A percentile compares a stretch with the other conserved stretches of the same genome.
These are phyloP conservation scores for Escovopsis weberi DNA, from an alignment of 2,329 filamentous ascomycete species.

Conservation along the genomic window DNA sequence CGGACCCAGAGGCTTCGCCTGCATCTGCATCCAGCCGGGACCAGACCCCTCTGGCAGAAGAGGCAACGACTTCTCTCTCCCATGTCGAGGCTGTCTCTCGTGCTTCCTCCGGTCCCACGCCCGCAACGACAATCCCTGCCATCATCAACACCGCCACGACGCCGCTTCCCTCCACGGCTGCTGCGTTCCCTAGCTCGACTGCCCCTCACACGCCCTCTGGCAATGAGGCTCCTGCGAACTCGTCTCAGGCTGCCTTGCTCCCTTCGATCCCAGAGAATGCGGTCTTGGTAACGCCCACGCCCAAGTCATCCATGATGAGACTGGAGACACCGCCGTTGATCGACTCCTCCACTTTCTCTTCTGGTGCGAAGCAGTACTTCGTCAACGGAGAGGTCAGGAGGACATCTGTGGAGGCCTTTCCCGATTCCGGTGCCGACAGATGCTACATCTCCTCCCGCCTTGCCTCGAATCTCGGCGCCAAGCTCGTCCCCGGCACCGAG, in stretches of 20 bases:
- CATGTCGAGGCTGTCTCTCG: too few species aligned
- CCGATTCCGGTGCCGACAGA: not conserved
- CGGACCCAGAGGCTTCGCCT: too few species aligned
- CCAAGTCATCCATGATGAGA: not conserved
- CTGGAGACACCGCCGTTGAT: not conserved
- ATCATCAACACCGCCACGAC: too few species aligned
- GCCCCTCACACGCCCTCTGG: too few species aligned
- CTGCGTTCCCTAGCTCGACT: too few species aligned
- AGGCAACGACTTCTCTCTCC: too few species aligned
- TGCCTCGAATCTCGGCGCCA: not conserved
- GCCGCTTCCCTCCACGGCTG: too few species aligned
- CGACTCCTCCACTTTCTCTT: not conserved
- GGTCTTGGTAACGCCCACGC: not conserved
- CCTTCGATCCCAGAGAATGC: not conserved
- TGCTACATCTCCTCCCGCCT: not conserved
- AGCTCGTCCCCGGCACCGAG: not conserved
- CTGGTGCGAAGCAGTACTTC: not conserved
- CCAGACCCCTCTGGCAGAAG: too few species aligned
- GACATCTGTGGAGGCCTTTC: not conserved
- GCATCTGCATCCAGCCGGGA: too few species aligned
- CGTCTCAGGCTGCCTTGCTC: not conserved
- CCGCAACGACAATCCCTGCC: too few species aligned
- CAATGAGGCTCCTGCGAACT: too few species aligned
- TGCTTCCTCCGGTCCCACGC: too few species aligned
- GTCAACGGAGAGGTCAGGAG: not conserved